phyloP scores from a whole-genome alignment of 257 asterid genomes.

The Vinca minor region DNA sequence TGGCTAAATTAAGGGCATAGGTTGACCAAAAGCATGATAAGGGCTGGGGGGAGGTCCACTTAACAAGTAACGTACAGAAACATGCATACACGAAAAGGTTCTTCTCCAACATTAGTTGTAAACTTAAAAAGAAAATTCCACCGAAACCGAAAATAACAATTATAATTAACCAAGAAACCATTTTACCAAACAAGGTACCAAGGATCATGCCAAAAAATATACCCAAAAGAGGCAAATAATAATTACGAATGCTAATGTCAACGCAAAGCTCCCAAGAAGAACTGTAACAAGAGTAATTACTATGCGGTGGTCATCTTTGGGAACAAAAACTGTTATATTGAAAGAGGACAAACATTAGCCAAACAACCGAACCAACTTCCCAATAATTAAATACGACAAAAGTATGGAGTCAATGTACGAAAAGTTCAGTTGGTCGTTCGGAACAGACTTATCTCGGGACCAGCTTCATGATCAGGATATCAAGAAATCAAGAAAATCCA shows the following conservation, averaged over 20 bases:
- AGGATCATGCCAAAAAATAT: too few species aligned
- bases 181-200: too few species aligned
- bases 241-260: neutral
- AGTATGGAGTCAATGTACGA: neutral
- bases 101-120: neutral
- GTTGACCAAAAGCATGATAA: neutral
- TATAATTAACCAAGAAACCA: too few species aligned
- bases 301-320: neutral
- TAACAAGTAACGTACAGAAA: neutral
- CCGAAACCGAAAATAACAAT: too few species aligned
- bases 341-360: neutral
- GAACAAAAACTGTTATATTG: neutral
- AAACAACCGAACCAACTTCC: neutral
- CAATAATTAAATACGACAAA: neutral
- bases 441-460: neutral
- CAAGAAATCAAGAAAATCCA: neutral
- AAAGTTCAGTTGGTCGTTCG: neutral
- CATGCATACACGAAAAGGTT: neutral
- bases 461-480: neutral
- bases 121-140: neutral
- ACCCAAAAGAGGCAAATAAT: too few species aligned
- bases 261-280: too few species aligned
- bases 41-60: neutral
- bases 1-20: neutral
- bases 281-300: too few species aligned